These are phyloP conservation scores for Pyrus bretschneideri DNA, from an alignment of 306 rosid species.

Conservation along the genomic window DNA sequence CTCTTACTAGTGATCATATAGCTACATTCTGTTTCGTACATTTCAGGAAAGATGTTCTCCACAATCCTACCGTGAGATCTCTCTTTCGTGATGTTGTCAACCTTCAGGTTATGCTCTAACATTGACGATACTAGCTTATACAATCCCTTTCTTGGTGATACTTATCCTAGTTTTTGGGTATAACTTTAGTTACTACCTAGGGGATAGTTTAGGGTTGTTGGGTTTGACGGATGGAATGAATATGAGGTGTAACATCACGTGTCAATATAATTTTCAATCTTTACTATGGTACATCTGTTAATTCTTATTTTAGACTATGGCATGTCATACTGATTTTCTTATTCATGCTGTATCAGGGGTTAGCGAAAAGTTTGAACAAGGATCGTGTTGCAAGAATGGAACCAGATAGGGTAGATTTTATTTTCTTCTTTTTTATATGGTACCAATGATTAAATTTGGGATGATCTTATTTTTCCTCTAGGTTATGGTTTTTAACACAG, in stretches of 20 bases:
- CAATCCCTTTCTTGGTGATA: neutral
- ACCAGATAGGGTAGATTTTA: constrained; percentile 54
- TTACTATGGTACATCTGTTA: neutral
- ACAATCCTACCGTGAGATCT: constrained; percentile 59
- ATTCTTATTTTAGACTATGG: neutral
- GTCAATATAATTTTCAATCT: neutral
- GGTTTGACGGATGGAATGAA: neutral
- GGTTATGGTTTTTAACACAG: neutral
- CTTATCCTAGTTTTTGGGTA: neutral
- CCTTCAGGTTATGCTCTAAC: constrained; percentile 61
- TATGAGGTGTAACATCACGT: neutral
- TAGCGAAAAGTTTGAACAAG: constrained; percentile 60
- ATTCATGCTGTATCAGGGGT: constrained; percentile 39
- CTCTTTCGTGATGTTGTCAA: constrained; percentile 66
- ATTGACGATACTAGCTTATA: constrained; percentile 4
- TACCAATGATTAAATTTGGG: constrained; percentile 10
- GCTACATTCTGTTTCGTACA: constrained; percentile 9
- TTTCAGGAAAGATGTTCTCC: constrained; percentile 75
- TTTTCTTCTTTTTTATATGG: constrained; percentile 2
- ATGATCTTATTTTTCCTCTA: constrained; percentile 8
- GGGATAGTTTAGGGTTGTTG: neutral
- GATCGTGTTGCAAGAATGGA: constrained; percentile 59
- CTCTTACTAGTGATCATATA: neutral
- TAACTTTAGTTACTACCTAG: neutral
- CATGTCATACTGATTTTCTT: neutral